Conservation (phyloP, 441 rosid species). For the Euphorbia corollata region DNA sequence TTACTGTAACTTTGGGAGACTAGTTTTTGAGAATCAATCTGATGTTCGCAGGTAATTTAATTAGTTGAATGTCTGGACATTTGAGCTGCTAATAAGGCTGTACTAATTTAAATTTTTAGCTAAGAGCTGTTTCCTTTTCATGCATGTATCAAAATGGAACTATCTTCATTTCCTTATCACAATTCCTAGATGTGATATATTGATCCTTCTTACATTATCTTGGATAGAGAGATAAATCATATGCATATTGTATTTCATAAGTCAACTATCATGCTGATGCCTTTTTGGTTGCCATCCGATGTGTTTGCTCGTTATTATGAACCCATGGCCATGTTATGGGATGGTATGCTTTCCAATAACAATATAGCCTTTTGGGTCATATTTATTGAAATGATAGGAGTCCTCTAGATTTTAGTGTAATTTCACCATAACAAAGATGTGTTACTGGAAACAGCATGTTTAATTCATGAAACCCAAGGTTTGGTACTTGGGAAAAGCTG, state of each 20-base stretch:
- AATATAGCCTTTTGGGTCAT: neutral
- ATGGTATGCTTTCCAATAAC: neutral
- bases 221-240: neutral
- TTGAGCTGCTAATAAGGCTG: neutral
- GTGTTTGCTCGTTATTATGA: neutral
- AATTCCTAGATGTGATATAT: neutral
- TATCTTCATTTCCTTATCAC: neutral
- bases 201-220: neutral
- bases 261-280: neutral
- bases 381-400: neutral
- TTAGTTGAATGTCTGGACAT: neutral
- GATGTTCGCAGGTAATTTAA: slow-evolving; percentile 62
- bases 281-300: neutral
- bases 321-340: neutral
- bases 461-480: slow-evolving; percentile 1
- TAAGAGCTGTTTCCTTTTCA: neutral
- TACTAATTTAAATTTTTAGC: neutral
- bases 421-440: neutral
- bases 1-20: slow-evolving; percentile 52
- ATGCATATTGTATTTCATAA: neutral
- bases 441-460: neutral
- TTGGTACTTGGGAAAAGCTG: neutral
- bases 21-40: slow-evolving; percentile 54
- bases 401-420: neutral
- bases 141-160: neutral